A percentile compares a stretch with the other conserved stretches of the same genome.
Evolutionary conservation across 176 grass and related monocot genomes (phyloP).

Genomic region (Lolium multiflorum): DNA sequence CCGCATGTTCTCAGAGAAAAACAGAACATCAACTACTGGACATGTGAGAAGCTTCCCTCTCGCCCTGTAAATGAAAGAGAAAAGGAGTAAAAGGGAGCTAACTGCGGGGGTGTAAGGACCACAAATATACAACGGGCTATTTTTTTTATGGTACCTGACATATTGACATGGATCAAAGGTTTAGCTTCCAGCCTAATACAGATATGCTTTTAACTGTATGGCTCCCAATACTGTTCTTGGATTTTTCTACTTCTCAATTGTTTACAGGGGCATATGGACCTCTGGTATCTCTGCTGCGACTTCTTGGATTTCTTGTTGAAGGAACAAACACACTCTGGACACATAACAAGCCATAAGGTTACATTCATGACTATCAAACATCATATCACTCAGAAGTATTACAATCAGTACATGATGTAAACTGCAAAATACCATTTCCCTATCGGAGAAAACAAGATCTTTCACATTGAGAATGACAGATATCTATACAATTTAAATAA

Average conservation of each 20-base stretch:
- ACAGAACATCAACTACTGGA: slow-evolving; percentile 18
- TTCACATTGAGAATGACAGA: background rate
- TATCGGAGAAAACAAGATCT: slow-evolving; percentile 1
- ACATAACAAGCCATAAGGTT: slow-evolving; percentile 44
- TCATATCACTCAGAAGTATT: slow-evolving; percentile 13
- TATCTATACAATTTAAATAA: slow-evolving; percentile 19
- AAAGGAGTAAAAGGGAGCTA: background rate
- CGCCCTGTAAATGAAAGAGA: background rate
- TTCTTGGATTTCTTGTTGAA: slow-evolving; percentile 50
- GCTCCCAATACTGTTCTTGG: slow-evolving; percentile 1
- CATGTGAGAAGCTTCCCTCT: slow-evolving; percentile 1
- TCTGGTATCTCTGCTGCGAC: slow-evolving; percentile 48
- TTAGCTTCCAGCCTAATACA: slow-evolving; percentile 22
- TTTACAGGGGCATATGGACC: slow-evolving; percentile 51
- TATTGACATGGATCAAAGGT: slow-evolving; percentile 18
- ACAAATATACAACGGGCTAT: slow-evolving; percentile 15
- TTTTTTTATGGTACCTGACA: slow-evolving; percentile 32
- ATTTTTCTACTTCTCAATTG: slow-evolving; percentile 43
- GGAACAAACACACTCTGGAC: slow-evolving; percentile 60
- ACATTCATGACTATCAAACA: slow-evolving; percentile 9
- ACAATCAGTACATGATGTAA: background rate
- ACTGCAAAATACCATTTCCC: background rate
- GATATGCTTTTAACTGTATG: slow-evolving; percentile 18
- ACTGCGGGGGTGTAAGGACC: background rate
- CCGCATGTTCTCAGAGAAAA: background rate